These are phyloP conservation scores for Verticillium isaacii DNA, from an alignment of 2,329 filamentous ascomycete genomes.

Conservation along the genomic window DNA sequence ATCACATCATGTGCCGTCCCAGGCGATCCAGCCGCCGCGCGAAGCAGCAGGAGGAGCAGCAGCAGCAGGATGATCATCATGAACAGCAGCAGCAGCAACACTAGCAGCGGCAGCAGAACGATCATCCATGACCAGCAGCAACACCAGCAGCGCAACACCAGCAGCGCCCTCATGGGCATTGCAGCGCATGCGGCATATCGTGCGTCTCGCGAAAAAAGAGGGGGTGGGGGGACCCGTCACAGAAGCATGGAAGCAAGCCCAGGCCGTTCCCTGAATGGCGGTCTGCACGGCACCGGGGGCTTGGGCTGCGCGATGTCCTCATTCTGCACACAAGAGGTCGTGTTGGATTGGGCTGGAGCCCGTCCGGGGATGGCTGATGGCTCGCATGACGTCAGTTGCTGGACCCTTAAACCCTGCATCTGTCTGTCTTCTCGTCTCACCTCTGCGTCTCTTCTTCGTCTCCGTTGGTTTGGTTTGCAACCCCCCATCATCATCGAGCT, in stretches of 20 bases:
- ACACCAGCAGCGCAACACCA: not conserved
- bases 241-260: not conserved
- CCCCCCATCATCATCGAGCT: not conserved
- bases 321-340: not conserved
- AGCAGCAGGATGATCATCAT: not conserved
- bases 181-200: not conserved
- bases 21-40: not conserved
- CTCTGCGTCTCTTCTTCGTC: not conserved
- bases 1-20: not conserved
- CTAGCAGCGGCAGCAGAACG: not conserved
- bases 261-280: not conserved
- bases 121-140: not conserved
- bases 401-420: constrained; percentile 2
- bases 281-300: not conserved
- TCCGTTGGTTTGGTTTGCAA: not conserved
- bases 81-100: not conserved
- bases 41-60: not conserved
- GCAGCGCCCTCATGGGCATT: not conserved
- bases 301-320: not conserved
- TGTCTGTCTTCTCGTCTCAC: not conserved
- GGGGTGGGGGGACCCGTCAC: not conserved
- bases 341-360: not conserved
- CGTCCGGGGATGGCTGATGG: not conserved
- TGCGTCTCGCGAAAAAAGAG: not conserved
- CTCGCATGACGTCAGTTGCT: constrained; percentile 1